Evolutionary conservation across 306 rosid genomes (phyloP), one percentile per base, ranked within the genome.

Genomic region (Cercis canadensis): DNA sequence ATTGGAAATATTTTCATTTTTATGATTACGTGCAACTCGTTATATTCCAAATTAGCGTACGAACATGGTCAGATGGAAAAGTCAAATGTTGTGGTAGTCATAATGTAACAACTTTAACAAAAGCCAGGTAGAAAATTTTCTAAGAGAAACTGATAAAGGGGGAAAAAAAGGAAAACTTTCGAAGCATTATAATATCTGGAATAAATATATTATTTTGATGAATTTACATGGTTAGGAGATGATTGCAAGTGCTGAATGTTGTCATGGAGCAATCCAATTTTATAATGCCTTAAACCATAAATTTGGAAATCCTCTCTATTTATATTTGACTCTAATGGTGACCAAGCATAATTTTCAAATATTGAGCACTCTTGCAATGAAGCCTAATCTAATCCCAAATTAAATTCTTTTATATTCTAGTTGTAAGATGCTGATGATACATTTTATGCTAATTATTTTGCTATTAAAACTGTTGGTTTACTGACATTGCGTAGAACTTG

Each of bases 211-310:
- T 24, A 24, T 24, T 62, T 51, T 53, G 62, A 44, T 46, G 40
- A 52, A 41, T 52, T 24, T 24, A 65, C 40, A 19, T 52, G 18
- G 21, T 45, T 66, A 57, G 61, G 14, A 55, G 46, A 37, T 36
- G 62, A 45, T 31, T 56, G 36, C 29, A 21, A 34, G 9, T 34
- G 67, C 16, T 19, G 52, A 57, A 74, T 65, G 37, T 21, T 24
- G 64, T 60, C 7, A 69, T 53, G 31, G 40, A 33, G 66, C 7
- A 62, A 12, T 33, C 41, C 41, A 49, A 57, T 63, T 73, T 55
- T 18, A 6, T 4, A 44, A 55, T 55, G 41, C 29, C 31, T 43
- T 24, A 24, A 24, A 24, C 29, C 3, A 24, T 24, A 24, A 24
- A 24, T 24, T 24, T 24, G 29, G 29, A 24, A 24, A 24, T 24